Evolutionary conservation across 129 eudicot genomes (phyloP).

Genomic region (Apium graveolens): DNA sequence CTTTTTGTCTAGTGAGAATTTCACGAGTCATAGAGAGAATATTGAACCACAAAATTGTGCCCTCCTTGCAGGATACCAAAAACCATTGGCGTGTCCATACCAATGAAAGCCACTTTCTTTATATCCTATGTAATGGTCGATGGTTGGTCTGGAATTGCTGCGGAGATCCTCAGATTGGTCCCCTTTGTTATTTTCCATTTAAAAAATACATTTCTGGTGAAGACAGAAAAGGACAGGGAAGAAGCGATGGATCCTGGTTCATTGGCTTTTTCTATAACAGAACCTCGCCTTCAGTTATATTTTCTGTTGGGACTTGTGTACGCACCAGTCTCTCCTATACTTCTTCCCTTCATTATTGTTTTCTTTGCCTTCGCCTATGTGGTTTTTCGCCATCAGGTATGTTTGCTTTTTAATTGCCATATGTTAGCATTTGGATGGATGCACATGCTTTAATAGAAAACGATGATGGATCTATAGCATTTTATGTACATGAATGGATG

Average conservation of each 20-base stretch:
- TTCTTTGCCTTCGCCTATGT: slow-evolving; percentile 77
- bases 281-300: slow-evolving; percentile 81
- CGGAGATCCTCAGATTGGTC: slow-evolving; percentile 72
- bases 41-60: neutral
- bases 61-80: slow-evolving; percentile 58
- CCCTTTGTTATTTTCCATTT: slow-evolving; percentile 64
- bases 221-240: slow-evolving; percentile 81
- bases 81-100: slow-evolving; percentile 83
- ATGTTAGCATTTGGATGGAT: neutral
- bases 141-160: slow-evolving; percentile 94
- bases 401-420: slow-evolving; percentile 10
- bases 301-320: slow-evolving; percentile 78
- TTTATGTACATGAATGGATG: neutral
- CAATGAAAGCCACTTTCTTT: slow-evolving; percentile 88
- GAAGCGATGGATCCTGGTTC: slow-evolving; percentile 87
- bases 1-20: neutral
- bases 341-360: slow-evolving; percentile 76
- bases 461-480: neutral
- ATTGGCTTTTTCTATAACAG: slow-evolving; percentile 46
- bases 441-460: neutral
- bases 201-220: slow-evolving; percentile 75
- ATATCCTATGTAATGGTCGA: slow-evolving; percentile 78
- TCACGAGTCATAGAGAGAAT: neutral
- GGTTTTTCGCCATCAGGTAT: slow-evolving; percentile 90
- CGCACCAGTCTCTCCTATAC: slow-evolving; percentile 59